These are phyloP conservation scores for Beauveria sp. DNA, from an alignment of 2,329 filamentous ascomycete species.

Conservation along the genomic window DNA sequence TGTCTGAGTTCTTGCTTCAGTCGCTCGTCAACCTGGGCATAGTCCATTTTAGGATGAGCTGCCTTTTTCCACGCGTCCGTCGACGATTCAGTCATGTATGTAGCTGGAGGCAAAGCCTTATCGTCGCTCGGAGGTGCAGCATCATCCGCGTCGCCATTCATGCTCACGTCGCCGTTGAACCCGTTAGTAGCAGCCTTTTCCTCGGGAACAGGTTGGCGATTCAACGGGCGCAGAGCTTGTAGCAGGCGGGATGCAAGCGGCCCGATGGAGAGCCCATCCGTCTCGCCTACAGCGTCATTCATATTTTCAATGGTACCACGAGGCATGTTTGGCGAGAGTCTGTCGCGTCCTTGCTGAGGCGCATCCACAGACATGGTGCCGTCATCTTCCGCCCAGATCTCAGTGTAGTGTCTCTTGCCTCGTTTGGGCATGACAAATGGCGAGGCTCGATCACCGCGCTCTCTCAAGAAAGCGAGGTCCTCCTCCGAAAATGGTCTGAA, in stretches of 20 bases:
- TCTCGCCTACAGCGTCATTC: conserved; percentile 78
- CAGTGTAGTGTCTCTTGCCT: conserved; percentile 77
- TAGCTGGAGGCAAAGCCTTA: conserved; percentile 56
- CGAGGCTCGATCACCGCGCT: conserved; percentile 74
- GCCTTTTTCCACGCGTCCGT: conserved; percentile 74
- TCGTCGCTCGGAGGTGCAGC: conserved; percentile 25
- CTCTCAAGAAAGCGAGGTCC: conserved; percentile 85
- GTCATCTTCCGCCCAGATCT: conserved; percentile 93
- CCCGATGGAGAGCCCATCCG: conserved; percentile 80
- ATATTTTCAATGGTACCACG: conserved; percentile 82
- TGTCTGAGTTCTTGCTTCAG: conserved; percentile 85
- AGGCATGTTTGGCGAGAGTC: conserved; percentile 69
- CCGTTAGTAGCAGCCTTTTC: conserved; percentile 45
- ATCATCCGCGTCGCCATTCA: conserved; percentile 44
- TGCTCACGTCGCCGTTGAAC: conserved; percentile 46
- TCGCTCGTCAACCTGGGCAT: conserved; percentile 80
- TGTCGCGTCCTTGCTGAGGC: conserved; percentile 52
- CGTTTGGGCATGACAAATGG: conserved; percentile 83
- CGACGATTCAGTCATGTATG: conserved; percentile 70
- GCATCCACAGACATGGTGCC: conserved; percentile 68
- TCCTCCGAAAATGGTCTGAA: conserved; percentile 87
- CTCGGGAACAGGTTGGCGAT: conserved; percentile 50
- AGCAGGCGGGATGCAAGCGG: conserved; percentile 79
- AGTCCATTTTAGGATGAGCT: conserved; percentile 69
- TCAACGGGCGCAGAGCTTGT: conserved; percentile 72